Evolutionary conservation across 371 early-diverging fungal species (phyloP), one percentile per base, ranked within the genome.

Genomic region (Dinochytrium kinnereticum): DNA sequence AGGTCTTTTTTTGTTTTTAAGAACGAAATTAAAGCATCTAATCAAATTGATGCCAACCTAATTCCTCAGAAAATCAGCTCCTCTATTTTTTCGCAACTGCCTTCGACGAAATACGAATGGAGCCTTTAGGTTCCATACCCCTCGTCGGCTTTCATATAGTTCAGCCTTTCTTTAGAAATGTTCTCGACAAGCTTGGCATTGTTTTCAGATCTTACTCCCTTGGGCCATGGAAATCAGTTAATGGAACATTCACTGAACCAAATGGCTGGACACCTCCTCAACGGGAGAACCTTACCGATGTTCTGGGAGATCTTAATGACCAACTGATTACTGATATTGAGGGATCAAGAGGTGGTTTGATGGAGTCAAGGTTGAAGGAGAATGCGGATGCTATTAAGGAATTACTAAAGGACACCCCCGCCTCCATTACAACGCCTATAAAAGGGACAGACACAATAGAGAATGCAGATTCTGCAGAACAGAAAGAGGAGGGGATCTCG

Each of bases 51-150:
- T 51, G 19, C 31, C 17, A n/a, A 1, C 38, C 39, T 37, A 71
- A 81, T 65, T 70, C 33, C 26, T 26, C 31, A 77, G 84, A 85
- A 55, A 82, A 79, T 44, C 90, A 90, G 75, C 21, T 73, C 5
- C 82, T 82, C 26, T 90, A 89, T 73, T 89, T 83, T 72, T 71
- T 90, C 69, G 90, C 89, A 0, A 82, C 88, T 37, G 87, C 82
- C 0, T 90, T 87, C 55, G 87, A 83, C 72, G 81, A 85, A 67
- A 84, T 90, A 30, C 69, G 78, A 49, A 80, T 88, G 78, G 89
- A 89, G 74, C 89, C 89, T 0, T 76, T 79, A 7, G 89, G 90
- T 17, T 67, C 69, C 21, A 66, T 90, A 31, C 88, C 88, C 30
- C 75, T 90, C 33, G 76, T 81, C 0, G 89, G 90, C 2, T 57